A percentile compares a stretch with the other conserved stretches of the same genome.
These are phyloP conservation scores for Xylaria sp. DNA, from an alignment of 2,329 filamentous ascomycete species.

Conservation along the genomic window DNA sequence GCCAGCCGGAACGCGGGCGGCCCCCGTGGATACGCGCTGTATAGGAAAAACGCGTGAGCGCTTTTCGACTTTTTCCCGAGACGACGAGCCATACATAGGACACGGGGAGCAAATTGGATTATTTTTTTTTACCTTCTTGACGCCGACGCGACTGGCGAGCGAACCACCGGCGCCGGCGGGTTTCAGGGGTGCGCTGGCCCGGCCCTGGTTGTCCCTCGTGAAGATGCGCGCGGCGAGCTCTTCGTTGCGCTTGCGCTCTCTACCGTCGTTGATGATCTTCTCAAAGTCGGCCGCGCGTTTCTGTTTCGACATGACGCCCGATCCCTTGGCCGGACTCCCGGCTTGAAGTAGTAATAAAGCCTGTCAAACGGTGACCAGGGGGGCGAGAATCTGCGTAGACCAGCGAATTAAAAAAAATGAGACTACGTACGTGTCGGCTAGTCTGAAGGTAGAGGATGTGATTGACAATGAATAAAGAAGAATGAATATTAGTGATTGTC, in stretches of 20 bases:
- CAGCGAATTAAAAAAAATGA: background rate
- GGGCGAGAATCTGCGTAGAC: background rate
- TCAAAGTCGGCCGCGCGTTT: constrained; percentile 33
- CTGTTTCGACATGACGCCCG: constrained; percentile 52
- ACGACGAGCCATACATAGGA: background rate
- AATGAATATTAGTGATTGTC: background rate
- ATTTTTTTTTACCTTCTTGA: constrained; percentile 70
- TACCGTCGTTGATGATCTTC: constrained; percentile 56
- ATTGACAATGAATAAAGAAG: background rate
- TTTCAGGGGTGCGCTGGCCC: constrained; percentile 66
- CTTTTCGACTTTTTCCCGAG: constrained; percentile 23
- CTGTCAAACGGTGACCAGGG: background rate
- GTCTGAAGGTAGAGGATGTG: background rate
- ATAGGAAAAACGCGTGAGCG: constrained; percentile 45
- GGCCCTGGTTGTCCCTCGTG: constrained; percentile 65
- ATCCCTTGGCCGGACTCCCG: constrained; percentile 1
- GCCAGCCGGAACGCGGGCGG: constrained; percentile 55
- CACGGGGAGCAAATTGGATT: constrained; percentile 23
- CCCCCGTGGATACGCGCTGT: constrained; percentile 50
- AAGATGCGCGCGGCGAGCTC: constrained; percentile 79
- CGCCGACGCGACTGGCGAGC: constrained; percentile 77
- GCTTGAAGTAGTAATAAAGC: background rate
- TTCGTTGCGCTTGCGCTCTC: constrained; percentile 77
- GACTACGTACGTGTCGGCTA: background rate
- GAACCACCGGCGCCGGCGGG: constrained; percentile 59